Conservation (phyloP, 2,329 filamentous ascomycete species). For the Claviceps maximensis region DNA sequence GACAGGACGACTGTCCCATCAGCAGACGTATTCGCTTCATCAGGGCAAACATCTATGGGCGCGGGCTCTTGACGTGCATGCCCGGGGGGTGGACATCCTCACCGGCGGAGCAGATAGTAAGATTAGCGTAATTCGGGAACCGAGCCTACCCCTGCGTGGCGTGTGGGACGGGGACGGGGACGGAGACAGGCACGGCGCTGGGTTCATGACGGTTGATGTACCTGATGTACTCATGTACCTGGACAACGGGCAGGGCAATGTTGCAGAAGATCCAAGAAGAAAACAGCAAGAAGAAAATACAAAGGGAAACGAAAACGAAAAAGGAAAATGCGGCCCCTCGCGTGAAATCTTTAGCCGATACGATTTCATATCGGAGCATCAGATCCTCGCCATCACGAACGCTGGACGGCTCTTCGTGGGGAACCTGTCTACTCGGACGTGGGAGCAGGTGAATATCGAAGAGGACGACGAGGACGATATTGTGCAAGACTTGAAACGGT, state of each 20-base stretch:
- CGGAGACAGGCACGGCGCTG: slow-evolving; percentile 1
- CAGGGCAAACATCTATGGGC: slow-evolving; percentile 89
- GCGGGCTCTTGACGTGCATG: slow-evolving; percentile 29
- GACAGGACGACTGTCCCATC: slow-evolving; percentile 31
- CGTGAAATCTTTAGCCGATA: slow-evolving; percentile 45
- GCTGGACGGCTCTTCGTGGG: slow-evolving; percentile 45
- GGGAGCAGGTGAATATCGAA: slow-evolving; percentile 27
- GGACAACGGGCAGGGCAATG: slow-evolving; percentile 4
- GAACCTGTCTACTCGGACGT: slow-evolving; percentile 21
- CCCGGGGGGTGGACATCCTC: slow-evolving; percentile 33
- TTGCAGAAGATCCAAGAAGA: neutral
- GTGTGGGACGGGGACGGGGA: slow-evolving; percentile 2
- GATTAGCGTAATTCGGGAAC: slow-evolving; percentile 35
- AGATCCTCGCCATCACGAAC: slow-evolving; percentile 44
- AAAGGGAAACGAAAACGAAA: neutral
- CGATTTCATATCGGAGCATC: slow-evolving; percentile 41
- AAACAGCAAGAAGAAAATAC: neutral
- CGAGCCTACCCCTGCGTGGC: neutral
- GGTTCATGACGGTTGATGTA: slow-evolving; percentile 17
- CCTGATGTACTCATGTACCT: slow-evolving; percentile 17
- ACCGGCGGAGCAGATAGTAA: slow-evolving; percentile 81
- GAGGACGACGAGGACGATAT: slow-evolving; percentile 16
- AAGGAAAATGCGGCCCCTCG: slow-evolving; percentile 1
- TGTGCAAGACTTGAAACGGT: slow-evolving; percentile 27
- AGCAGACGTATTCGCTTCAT: slow-evolving; percentile 50